Conservation (phyloP, 176 grass and related monocot genomes). For the Echinochloa phyllopogon region DNA sequence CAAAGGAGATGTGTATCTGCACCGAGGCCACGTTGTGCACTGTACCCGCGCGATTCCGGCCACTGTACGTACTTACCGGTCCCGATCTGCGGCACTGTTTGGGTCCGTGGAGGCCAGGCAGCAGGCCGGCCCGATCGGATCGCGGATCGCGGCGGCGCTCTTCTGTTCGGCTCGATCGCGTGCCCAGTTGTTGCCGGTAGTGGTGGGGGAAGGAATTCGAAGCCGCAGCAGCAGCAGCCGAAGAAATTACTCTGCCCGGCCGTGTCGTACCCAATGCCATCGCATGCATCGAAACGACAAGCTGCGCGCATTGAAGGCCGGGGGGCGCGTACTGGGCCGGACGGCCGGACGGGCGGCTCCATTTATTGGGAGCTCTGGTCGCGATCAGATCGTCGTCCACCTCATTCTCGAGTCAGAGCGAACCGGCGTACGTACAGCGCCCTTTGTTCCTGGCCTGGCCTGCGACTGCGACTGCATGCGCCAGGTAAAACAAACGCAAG, state of each 20-base stretch:
- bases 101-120: neutral
- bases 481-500: slow-evolving; percentile 37
- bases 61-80: slow-evolving; percentile 1
- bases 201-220: neutral
- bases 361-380: slow-evolving; percentile 21
- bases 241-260: neutral
- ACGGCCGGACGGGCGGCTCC: neutral
- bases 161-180: neutral
- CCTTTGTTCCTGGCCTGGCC: neutral
- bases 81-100: slow-evolving; percentile 11
- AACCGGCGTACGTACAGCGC: neutral
- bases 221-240: neutral
- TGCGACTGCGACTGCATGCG: neutral
- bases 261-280: neutral
- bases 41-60: slow-evolving; percentile 13
- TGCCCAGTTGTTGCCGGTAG: neutral
- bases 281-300: slow-evolving; percentile 20
- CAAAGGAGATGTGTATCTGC: neutral
- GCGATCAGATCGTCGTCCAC: slow-evolving; percentile 1
- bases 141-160: neutral
- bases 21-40: slow-evolving; percentile 22
- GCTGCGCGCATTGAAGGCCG: neutral
- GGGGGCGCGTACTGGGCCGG: neutral
- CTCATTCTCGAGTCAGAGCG: slow-evolving; percentile 42
- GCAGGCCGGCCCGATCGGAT: slow-evolving; percentile 1